Evolutionary conservation across 371 early-diverging fungal species (phyloP), one percentile per base, ranked within the genome.

Genomic region (Lichtheimia hyalospora): DNA sequence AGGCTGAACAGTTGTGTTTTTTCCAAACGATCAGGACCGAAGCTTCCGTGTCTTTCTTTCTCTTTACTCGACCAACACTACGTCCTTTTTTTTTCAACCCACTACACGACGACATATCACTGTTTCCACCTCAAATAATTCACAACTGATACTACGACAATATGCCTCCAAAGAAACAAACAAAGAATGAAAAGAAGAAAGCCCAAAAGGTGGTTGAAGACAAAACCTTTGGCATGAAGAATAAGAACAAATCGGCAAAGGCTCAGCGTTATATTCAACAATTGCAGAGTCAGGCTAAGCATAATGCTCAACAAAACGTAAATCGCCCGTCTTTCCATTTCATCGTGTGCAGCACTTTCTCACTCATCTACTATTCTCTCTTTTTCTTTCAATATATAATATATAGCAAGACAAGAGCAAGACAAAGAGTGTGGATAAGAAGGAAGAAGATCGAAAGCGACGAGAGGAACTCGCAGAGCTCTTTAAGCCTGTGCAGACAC

Each of bases 151-250:
- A 8, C 34, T 10, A 34, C 34, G 34, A 34, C 61, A 73, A 24
- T 64, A 93, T 93, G 93, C 93, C 93, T 44, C 92, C 92, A 51
- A 92, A 92, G 68, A 86, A 87, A 52, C 66, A 72, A 63, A 78
- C 77, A 16, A 91, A 90, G 71, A 68, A 78, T 15, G 84, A 83
- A 23, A 70, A 86, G 54, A 89, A 83, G 68, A 89, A 83, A 49
- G 92, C 92, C 75, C 51, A 43, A 48, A 95, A 98, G 86, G 72
- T 81, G 52, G 86, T 91, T 55, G 99, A 97, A 63, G 99, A 98
- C 79, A 96, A 96, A 84, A 96, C 98, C 52, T 98, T 98, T 80
- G 98, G 99, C 58, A 84, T 98, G 64, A 99, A 99, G 74, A 97
- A 98, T 82, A 98, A 94, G 77, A 94, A 94, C 74, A 94, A 91